A percentile compares a stretch with the other conserved stretches of the same genome.
Conservation (phyloP, 176 grass and related monocot species). For the Tillandsia leiboldiana region DNA sequence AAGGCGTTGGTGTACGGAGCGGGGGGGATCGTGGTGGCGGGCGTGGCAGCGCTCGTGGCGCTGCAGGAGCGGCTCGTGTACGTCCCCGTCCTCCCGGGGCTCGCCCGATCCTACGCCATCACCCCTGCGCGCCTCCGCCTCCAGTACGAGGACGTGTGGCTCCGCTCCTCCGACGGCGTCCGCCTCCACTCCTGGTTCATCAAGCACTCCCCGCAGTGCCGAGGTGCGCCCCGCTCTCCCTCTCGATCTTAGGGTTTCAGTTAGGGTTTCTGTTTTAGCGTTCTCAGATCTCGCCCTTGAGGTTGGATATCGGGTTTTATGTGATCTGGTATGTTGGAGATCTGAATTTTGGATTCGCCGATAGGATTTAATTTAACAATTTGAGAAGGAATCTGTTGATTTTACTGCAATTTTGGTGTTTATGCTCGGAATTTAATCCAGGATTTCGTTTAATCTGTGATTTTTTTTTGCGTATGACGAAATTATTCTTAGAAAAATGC, state of each 20-base stretch:
- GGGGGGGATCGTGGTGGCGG: slow-evolving; percentile 63
- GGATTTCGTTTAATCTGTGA: not conserved
- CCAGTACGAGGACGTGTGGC: slow-evolving; percentile 77
- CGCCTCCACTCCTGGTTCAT: slow-evolving; percentile 97
- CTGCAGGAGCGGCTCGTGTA: slow-evolving; percentile 96
- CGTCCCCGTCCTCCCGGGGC: slow-evolving; percentile 83
- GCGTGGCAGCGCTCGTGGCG: slow-evolving; percentile 73
- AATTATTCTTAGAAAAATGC: not conserved
- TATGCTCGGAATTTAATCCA: not conserved
- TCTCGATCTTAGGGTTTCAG: slow-evolving; percentile 2
- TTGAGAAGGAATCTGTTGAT: not conserved
- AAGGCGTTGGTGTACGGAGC: slow-evolving; percentile 65
- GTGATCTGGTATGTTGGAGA: not conserved
- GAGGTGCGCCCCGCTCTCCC: slow-evolving; percentile 27
- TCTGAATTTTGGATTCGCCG: not conserved
- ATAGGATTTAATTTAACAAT: not conserved
- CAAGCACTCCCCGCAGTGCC: slow-evolving; percentile 52
- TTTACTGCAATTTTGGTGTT: not conserved
- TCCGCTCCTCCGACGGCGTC: slow-evolving; percentile 70
- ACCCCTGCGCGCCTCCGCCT: slow-evolving; percentile 58
- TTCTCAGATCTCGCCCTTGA: not conserved
- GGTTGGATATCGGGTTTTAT: not conserved
- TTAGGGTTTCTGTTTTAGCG: not conserved
- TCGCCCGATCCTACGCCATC: slow-evolving; percentile 68
- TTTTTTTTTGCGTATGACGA: not conserved